Evolutionary conservation across 164 flowering plant genomes (phyloP), one percentile per base, ranked within the genome.

Genomic region (Paratinospora sagittata): DNA sequence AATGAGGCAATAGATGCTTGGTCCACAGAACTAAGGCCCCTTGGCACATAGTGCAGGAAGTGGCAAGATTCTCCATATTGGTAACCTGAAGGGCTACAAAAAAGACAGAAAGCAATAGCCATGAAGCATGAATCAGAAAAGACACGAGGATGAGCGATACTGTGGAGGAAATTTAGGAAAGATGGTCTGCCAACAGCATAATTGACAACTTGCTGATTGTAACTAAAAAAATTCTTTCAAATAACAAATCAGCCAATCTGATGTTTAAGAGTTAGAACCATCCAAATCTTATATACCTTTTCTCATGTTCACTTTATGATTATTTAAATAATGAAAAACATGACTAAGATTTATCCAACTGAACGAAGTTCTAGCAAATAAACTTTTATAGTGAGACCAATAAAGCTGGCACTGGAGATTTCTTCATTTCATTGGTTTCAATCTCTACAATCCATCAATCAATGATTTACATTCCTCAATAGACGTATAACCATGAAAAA

Each of bases 61-160:
- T 81, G 83, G 68, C 83, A 81, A 45, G 77, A 70, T 43, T 76
- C 83, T 17, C 83, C 83, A 72, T 71, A 81, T 61, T 73, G 79
- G 65, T 81, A 81, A 34, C 81, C 83, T n/a, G 83, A 76, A 8
- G 83, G 76, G 34, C 83, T 81, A 79, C 65, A 64, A 13, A 65
- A 49, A 33, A 64, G 34, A 63, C 17, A 72, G 12, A 24, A 41
- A 23, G 33, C 36, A 33, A 27, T 45, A 52, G n/a, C 34, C 33
- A 69, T 34, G 11, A 55, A 2, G 41, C 13, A 47, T 27, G 23
- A 27, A 47, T 13, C 39, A 49, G 10, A 8, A 19, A 49, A 49
- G 43, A 67, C 11, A 8, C 17, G n/a, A 17, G 41, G 41, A 30
- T 7, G 16, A 64, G 5, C 43, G 7, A 39, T n/a, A n/a, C n/a